Percentiles rank a stretch among this genome's conserved stretches.
These are phyloP conservation scores for Stereum hirsutum DNA, from an alignment of 1,284 basidiomycete genomes.

Conservation along the genomic window DNA sequence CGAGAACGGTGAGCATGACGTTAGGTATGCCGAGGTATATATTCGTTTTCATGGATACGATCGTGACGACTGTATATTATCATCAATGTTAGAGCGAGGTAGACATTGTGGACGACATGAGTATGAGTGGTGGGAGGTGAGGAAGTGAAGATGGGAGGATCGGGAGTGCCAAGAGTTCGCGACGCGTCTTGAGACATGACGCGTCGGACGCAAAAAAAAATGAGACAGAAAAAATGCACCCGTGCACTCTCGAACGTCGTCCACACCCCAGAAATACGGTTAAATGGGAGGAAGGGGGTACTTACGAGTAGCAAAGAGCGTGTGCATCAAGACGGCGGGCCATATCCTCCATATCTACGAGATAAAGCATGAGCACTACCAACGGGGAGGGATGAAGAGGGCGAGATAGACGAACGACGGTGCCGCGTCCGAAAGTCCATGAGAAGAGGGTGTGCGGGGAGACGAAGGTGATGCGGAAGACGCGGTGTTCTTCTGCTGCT, in stretches of 20 bases:
- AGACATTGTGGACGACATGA: too few species aligned
- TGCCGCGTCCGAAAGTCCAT: conserved; percentile 55
- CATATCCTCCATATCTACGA: conserved; percentile 54
- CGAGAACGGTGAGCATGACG: conserved; percentile 53
- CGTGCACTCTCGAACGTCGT: too few species aligned
- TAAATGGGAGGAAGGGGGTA: too few species aligned
- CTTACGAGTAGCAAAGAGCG: conserved; percentile 43
- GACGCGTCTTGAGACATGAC: too few species aligned
- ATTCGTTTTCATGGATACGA: conserved; percentile 30
- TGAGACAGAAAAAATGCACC: too few species aligned
- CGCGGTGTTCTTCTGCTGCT: conserved; percentile 13
- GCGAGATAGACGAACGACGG: conserved; percentile 31
- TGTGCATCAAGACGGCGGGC: conserved; percentile 56
- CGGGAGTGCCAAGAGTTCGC: too few species aligned
- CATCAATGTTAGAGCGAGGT: too few species aligned
- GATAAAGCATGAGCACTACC: conserved; percentile 12
- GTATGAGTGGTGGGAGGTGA: too few species aligned
- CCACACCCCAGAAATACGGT: too few species aligned
- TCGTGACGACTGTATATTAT: conserved; percentile 30
- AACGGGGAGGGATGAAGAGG: not conserved
- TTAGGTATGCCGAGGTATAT: conserved; percentile 38
- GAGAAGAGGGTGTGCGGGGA: conserved; percentile 25
- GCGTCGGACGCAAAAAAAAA: too few species aligned
- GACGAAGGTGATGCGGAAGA: conserved; percentile 10
- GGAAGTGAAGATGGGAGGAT: too few species aligned